These are phyloP conservation scores for Thalassiosira profunda DNA, from an alignment of 108 stramenopile genomes.

Conservation along the genomic window DNA sequence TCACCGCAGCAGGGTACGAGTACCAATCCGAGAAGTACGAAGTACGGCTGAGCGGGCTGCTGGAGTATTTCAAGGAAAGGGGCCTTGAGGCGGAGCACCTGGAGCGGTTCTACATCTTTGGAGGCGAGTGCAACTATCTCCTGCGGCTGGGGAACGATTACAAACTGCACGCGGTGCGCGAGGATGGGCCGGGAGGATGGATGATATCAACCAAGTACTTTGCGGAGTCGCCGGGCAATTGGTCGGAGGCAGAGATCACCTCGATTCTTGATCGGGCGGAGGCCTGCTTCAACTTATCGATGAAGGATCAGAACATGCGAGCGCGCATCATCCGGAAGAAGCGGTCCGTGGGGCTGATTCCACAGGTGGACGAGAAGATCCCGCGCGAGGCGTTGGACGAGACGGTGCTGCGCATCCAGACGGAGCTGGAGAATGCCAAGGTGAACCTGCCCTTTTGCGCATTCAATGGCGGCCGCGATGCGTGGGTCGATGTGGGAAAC, in stretches of 20 bases:
- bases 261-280: constrained; percentile 80
- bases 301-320: constrained; percentile 73
- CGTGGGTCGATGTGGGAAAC: constrained; percentile 95
- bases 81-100: constrained; percentile 65
- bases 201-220: constrained; percentile 78
- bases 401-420: constrained; percentile 81
- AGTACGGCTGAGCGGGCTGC: constrained; percentile 80
- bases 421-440: constrained; percentile 56
- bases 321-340: constrained; percentile 87
- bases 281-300: constrained; percentile 46
- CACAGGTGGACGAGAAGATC: constrained; percentile 58
- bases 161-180: constrained; percentile 75
- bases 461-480: constrained; percentile 94
- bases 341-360: constrained; percentile 89
- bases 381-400: constrained; percentile 93
- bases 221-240: constrained; percentile 79
- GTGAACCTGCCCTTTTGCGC: constrained; percentile 87
- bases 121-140: constrained; percentile 95
- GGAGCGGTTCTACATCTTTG: constrained; percentile 92
- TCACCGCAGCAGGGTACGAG: constrained; percentile 97
- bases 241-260: constrained; percentile 71
- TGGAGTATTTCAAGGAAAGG: constrained; percentile 76
- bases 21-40: constrained; percentile 90
- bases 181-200: constrained; percentile 90
- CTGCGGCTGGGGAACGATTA: constrained; percentile 73